Evolutionary conservation across 2,329 filamentous ascomycete species (phyloP).

Genomic region (Fusarium sp.): DNA sequence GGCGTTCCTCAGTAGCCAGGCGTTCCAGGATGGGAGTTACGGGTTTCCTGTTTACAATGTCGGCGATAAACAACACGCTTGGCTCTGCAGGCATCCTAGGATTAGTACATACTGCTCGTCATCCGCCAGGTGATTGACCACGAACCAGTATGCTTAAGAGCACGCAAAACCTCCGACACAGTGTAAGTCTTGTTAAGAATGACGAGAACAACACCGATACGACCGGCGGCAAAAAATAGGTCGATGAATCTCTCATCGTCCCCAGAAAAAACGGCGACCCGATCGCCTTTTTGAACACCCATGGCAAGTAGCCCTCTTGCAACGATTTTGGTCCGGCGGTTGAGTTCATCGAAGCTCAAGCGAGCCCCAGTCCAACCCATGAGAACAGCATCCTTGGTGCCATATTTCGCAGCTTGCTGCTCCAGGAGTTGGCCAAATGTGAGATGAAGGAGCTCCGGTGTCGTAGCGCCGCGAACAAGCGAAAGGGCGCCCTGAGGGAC

Average conservation of each 20-base stretch:
- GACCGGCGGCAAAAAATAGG: background rate
- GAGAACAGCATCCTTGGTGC: background rate
- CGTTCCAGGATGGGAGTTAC: too few relatives aligned
- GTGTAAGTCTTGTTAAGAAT: slow-evolving; percentile 8
- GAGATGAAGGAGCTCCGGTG: background rate
- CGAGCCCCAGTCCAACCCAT: background rate
- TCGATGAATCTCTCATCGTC: background rate
- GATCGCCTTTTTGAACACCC: background rate
- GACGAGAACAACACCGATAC: background rate
- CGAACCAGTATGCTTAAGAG: slow-evolving; percentile 4
- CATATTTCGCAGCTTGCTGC: background rate
- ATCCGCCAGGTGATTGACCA: too few relatives aligned
- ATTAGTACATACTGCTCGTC: too few relatives aligned
- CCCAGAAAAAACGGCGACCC: background rate
- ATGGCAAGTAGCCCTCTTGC: background rate
- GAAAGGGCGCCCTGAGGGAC: background rate
- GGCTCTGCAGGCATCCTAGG: too few relatives aligned
- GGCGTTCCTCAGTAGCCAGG: too few relatives aligned
- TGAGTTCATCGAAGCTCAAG: background rate
- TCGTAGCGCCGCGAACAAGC: background rate
- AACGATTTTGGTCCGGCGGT: background rate
- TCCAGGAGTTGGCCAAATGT: background rate
- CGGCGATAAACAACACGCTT: too few relatives aligned
- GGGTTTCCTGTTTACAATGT: too few relatives aligned
- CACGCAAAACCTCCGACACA: background rate